Conservation (phyloP, 2,329 filamentous ascomycete species). For the Fusarium compactum region DNA sequence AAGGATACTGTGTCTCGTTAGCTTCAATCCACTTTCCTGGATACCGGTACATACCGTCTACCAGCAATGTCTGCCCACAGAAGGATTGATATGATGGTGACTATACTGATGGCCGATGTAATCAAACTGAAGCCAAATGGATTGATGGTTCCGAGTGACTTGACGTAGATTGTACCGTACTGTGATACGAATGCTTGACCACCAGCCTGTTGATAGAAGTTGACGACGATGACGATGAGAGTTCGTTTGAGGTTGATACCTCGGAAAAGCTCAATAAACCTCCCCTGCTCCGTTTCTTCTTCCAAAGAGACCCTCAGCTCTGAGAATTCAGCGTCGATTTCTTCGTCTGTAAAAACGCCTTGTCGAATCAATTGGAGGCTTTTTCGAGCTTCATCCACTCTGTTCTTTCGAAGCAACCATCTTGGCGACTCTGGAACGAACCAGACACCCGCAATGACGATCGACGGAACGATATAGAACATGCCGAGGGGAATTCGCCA, state of each 20-base stretch:
- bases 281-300: conserved; percentile 34
- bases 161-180: conserved; percentile 41
- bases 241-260: conserved; percentile 36
- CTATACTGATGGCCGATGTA: conserved; percentile 39
- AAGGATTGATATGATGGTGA: neutral
- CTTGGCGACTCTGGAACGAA: conserved; percentile 46
- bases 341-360: conserved; percentile 30
- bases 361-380: conserved; percentile 20
- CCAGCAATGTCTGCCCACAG: conserved; percentile 21
- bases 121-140: conserved; percentile 45
- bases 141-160: conserved; percentile 41
- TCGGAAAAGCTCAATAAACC: conserved; percentile 29
- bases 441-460: conserved; percentile 28
- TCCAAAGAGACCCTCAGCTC: conserved; percentile 32
- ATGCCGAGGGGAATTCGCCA: conserved; percentile 42
- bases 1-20: neutral
- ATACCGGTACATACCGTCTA: neutral
- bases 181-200: conserved; percentile 41
- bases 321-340: conserved; percentile 35
- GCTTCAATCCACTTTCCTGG: rapidly evolving
- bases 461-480: conserved; percentile 38
- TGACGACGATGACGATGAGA: conserved; percentile 18
- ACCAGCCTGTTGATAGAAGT: conserved; percentile 36
- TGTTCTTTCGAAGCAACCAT: conserved; percentile 41
- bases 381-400: conserved; percentile 32